Conservation (phyloP, 495 filamentous ascomycete species). For the Xylaria venustula region DNA sequence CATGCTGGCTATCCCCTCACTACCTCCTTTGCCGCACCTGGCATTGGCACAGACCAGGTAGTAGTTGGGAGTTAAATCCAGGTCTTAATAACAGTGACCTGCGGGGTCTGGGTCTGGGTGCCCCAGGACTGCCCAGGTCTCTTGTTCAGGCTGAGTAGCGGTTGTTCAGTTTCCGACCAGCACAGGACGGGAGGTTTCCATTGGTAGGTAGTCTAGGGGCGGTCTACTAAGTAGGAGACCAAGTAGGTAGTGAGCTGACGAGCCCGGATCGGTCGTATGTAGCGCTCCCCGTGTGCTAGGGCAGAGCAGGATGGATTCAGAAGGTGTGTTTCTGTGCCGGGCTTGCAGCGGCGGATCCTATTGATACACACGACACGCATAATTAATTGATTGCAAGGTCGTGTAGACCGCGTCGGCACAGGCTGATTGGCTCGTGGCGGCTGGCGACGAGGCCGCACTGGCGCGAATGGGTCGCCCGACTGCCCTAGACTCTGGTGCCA, state of each 20-base stretch:
- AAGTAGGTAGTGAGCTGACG: conserved; percentile 1
- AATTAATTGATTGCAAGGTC: conserved; percentile 33
- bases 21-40: not conserved
- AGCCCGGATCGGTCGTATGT: conserved; percentile 10
- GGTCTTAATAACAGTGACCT: conserved; percentile 1
- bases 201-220: conserved; percentile 3
- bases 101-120: not conserved
- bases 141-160: conserved; percentile 13
- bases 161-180: not conserved
- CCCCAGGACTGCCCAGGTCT: conserved; percentile 6
- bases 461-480: conserved; percentile 23
- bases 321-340: conserved; percentile 27
- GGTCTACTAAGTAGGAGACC: no score
- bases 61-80: conserved; percentile 11
- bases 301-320: conserved; percentile 25
- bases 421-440: conserved; percentile 27
- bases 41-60: not conserved
- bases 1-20: no score
- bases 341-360: conserved; percentile 26
- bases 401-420: conserved; percentile 34
- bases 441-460: conserved; percentile 23
- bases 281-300: conserved; percentile 17
- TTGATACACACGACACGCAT: conserved; percentile 36
- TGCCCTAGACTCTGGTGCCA: conserved; percentile 23
- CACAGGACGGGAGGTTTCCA: not conserved